phyloP scores from a whole-genome alignment of 106 monocot genomes.

The Dendrobium chrysotoxum region DNA sequence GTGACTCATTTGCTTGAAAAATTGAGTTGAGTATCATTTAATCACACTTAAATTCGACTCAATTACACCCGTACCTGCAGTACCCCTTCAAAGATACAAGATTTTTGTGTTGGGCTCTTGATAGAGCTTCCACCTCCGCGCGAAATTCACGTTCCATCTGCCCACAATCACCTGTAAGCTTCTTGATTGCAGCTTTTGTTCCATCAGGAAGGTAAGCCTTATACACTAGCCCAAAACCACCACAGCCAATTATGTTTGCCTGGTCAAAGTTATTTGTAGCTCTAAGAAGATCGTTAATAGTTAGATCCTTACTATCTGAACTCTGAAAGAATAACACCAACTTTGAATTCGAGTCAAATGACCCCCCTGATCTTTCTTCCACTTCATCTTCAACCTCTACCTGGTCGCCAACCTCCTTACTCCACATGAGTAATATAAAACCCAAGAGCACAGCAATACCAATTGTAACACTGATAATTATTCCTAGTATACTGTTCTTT shows the following conservation, averaged over 20 bases:
- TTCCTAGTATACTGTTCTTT: slow-evolving; percentile 36
- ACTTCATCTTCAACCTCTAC: slow-evolving; percentile 23
- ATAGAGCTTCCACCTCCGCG: slow-evolving; percentile 62
- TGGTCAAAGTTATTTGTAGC: slow-evolving; percentile 70
- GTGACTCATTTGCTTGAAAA: neutral
- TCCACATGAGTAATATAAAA: slow-evolving; percentile 42
- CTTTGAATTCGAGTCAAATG: slow-evolving; percentile 37
- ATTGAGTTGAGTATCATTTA: neutral
- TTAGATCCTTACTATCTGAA: slow-evolving; percentile 37
- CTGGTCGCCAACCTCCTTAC: slow-evolving; percentile 21
- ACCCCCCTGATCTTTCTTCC: slow-evolving; percentile 16
- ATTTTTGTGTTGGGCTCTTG: slow-evolving; percentile 54
- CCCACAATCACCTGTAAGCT: slow-evolving; percentile 51
- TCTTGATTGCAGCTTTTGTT: slow-evolving; percentile 57
- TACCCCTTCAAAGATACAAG: slow-evolving; percentile 52
- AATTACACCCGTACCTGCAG: slow-evolving; percentile 30
- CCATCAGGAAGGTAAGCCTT: slow-evolving; percentile 54
- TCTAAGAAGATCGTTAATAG: slow-evolving; percentile 44
- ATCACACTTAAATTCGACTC: neutral
- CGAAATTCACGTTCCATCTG: slow-evolving; percentile 64
- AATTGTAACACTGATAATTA: slow-evolving; percentile 35
- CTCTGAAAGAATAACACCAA: slow-evolving; percentile 50
- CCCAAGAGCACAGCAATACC: slow-evolving; percentile 38
- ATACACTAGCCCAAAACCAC: slow-evolving; percentile 68
- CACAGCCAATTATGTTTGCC: slow-evolving; percentile 66